phyloP scores from a whole-genome alignment of 352 stramenopile genomes.

The Phytophthora melonis region DNA sequence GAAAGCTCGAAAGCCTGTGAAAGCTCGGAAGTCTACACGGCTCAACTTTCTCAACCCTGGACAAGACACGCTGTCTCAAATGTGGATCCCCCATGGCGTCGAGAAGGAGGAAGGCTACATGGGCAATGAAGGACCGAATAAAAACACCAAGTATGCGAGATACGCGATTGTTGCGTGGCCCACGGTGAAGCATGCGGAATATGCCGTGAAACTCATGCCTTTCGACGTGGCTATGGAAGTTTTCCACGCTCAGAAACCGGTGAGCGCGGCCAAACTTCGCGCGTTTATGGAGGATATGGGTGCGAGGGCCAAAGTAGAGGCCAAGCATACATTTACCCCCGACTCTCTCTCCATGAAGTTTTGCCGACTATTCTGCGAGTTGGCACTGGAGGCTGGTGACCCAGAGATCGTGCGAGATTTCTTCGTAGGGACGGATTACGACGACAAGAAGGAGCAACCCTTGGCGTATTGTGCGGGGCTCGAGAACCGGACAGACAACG shows the following conservation, averaged over 20 bases:
- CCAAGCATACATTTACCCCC: not conserved
- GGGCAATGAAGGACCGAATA: slow-evolving; percentile 19
- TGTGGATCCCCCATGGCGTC: slow-evolving; percentile 19
- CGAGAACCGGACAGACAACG: not conserved
- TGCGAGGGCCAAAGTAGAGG: not conserved
- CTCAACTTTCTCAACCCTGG: slow-evolving; percentile 32
- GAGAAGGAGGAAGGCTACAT: slow-evolving; percentile 26
- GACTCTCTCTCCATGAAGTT: not conserved
- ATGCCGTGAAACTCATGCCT: slow-evolving; percentile 3
- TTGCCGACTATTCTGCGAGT: not conserved
- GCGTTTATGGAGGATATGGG: slow-evolving; percentile 12
- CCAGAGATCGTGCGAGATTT: not conserved
- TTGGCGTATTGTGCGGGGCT: not conserved
- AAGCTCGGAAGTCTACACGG: not conserved
- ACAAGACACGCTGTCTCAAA: slow-evolving; percentile 8
- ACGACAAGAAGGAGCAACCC: no score
- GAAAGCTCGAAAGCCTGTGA: not conserved
- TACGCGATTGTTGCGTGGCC: slow-evolving; percentile 29
- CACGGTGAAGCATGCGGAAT: not conserved
- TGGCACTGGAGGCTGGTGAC: not conserved
- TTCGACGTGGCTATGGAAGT: not conserved
- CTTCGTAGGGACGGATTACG: not conserved
- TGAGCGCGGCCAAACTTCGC: not conserved
- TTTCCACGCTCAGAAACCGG: not conserved
- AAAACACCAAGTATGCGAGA: slow-evolving; percentile 27